Evolutionary conservation across 2,329 filamentous ascomycete genomes (phyloP).

Genomic region (Aspergillus jensenii): DNA sequence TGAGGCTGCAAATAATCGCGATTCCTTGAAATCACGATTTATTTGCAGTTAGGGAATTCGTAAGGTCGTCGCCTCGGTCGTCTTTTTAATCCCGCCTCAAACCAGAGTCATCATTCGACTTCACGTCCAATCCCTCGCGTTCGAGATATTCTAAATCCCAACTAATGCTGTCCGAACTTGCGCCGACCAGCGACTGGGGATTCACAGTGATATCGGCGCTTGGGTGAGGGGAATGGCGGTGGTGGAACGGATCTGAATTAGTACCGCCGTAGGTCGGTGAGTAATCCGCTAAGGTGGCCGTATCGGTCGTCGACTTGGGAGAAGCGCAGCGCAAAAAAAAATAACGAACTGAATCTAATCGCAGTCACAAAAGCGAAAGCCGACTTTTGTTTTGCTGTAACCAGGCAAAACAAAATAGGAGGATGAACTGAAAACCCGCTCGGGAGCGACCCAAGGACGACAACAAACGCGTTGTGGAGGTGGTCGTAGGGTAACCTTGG

Average conservation of each 20-base stretch:
- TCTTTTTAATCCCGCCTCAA: constrained; percentile 21
- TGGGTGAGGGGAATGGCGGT: constrained; percentile 1
- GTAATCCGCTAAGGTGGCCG: constrained; percentile 4
- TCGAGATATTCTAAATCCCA: not conserved
- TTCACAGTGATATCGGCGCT: constrained; percentile 6
- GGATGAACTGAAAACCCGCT: constrained; percentile 10
- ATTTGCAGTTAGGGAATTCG: constrained; percentile 21
- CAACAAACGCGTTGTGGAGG: constrained; percentile 21
- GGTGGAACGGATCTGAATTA: constrained; percentile 2
- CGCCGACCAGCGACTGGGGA: constrained; percentile 35
- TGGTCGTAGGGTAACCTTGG: constrained; percentile 11
- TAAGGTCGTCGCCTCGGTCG: constrained; percentile 25
- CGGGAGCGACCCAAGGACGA: constrained; percentile 11
- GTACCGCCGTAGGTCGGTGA: constrained; percentile 8
- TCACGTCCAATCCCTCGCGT: constrained; percentile 10
- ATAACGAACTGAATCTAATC: not conserved
- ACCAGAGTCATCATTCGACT: constrained; percentile 31
- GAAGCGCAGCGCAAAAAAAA: constrained; percentile 4
- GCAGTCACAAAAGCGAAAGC: not conserved
- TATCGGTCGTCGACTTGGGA: constrained; percentile 7
- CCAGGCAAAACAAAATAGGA: not conserved
- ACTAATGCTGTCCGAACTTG: not conserved
- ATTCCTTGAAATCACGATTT: constrained; percentile 21
- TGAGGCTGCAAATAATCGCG: constrained; percentile 12
- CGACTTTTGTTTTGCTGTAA: constrained; percentile 3